These are phyloP conservation scores for Thermothielavioides terrestris DNA, from an alignment of 495 filamentous ascomycete species.

Conservation along the genomic window DNA sequence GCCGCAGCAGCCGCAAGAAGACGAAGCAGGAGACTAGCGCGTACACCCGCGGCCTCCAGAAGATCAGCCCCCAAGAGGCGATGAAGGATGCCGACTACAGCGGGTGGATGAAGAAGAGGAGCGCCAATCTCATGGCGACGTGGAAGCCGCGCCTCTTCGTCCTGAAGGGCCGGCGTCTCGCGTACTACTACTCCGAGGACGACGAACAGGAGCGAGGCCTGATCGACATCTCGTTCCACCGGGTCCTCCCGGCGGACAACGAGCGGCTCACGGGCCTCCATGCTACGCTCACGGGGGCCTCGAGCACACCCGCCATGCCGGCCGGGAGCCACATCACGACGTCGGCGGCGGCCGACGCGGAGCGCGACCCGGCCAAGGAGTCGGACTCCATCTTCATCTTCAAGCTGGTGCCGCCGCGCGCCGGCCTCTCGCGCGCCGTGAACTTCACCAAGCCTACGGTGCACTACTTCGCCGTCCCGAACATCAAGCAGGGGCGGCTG, in stretches of 20 bases:
- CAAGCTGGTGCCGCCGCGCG: conserved; percentile 88
- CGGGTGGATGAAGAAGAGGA: conserved; percentile 99
- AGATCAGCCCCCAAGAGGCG: conserved; percentile 74
- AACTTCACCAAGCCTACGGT: conserved; percentile 95
- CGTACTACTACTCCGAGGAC: conserved; percentile 92
- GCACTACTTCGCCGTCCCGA: conserved; percentile 96
- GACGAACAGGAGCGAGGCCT: conserved; percentile 89
- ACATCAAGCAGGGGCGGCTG: conserved; percentile 71
- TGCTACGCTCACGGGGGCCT: conserved; percentile 82
- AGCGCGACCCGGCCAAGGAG: conserved; percentile 35
- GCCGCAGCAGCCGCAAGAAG: conserved; percentile 40
- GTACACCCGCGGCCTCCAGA: conserved; percentile 77
- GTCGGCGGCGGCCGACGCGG: conserved; percentile 35
- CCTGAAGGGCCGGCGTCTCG: conserved; percentile 78
- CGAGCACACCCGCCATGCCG: conserved; percentile 64
- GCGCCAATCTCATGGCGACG: conserved; percentile 86
- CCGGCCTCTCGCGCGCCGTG: conserved; percentile 79
- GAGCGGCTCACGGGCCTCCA: conserved; percentile 85
- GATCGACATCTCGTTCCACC: conserved; percentile 95
- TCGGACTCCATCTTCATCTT: conserved; percentile 81
- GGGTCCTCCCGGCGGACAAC: conserved; percentile 88
- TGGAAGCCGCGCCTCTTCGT: conserved; percentile 97
- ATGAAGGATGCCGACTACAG: conserved; percentile 84
- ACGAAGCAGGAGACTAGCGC: conserved; percentile 92
- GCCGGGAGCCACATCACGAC: conserved; percentile 53